Evolutionary conservation across 1,139 yeast species (phyloP).

Genomic region (Hemisphaericaspora lyxosophila): DNA sequence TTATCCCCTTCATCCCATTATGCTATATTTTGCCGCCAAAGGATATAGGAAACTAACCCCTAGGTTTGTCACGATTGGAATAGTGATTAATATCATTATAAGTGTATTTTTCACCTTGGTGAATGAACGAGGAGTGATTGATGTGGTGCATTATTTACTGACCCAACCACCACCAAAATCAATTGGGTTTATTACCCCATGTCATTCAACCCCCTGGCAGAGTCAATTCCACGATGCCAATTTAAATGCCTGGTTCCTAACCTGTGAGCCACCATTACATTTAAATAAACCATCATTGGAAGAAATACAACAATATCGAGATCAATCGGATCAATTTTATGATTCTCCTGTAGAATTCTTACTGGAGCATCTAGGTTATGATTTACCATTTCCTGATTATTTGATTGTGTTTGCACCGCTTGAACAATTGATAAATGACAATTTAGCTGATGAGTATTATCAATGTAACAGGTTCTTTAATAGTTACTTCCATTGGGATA

Average conservation of each 20-base stretch:
- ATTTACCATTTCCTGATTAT: slow-evolving; percentile 42
- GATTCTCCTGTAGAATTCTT: slow-evolving; percentile 61
- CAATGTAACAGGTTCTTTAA: slow-evolving; percentile 66
- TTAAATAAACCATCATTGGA: slow-evolving; percentile 20
- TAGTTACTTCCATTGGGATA: slow-evolving; percentile 84
- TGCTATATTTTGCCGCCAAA: slow-evolving; percentile 14
- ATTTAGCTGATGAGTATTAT: slow-evolving; percentile 37
- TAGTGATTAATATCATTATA: slow-evolving; percentile 43
- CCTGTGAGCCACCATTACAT: slow-evolving; percentile 89
- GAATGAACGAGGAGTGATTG: slow-evolving; percentile 86
- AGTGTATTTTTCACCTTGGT: slow-evolving; percentile 56
- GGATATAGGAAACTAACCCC: slow-evolving; percentile 10
- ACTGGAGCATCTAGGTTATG: slow-evolving; percentile 13
- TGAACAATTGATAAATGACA: slow-evolving; percentile 38
- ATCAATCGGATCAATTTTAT: slow-evolving; percentile 84
- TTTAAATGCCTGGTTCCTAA: slow-evolving; percentile 63
- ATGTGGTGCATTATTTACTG: slow-evolving; percentile 57
- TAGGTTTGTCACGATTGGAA: slow-evolving; percentile 6
- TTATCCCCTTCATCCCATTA: slow-evolving; percentile 80
- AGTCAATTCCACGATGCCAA: slow-evolving; percentile 68
- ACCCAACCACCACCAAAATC: slow-evolving; percentile 35
- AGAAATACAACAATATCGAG: slow-evolving; percentile 54
- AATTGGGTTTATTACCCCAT: slow-evolving; percentile 85
- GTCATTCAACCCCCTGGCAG: slow-evolving; percentile 98
- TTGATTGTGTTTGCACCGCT: slow-evolving; percentile 70